phyloP scores from a whole-genome alignment of 1,139 yeast genomes.

The Nakaseomyces bracarensis region DNA sequence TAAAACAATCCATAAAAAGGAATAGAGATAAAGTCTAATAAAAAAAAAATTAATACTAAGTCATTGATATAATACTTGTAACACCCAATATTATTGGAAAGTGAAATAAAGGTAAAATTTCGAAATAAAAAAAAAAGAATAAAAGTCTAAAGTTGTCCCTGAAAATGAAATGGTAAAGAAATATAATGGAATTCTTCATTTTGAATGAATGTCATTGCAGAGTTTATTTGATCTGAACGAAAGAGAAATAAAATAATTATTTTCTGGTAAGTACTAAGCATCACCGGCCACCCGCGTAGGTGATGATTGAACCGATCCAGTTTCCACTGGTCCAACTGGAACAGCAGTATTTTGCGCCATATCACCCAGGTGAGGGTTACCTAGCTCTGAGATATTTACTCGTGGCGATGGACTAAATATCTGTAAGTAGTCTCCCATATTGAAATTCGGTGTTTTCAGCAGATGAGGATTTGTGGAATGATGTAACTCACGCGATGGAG shows the following conservation, averaged over 20 bases:
- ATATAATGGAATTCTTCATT: neutral
- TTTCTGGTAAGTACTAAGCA: neutral
- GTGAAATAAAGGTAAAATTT: neutral
- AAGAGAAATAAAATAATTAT: neutral
- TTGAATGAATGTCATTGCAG: neutral
- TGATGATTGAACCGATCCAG: slow-evolving; percentile 5
- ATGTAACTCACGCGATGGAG: slow-evolving; percentile 25
- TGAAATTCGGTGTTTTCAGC: slow-evolving; percentile 30
- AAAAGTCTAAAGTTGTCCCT: neutral
- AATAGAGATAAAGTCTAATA: neutral
- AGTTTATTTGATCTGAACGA: too few relatives aligned
- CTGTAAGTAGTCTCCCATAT: slow-evolving; percentile 33
- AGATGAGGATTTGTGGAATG: slow-evolving; percentile 13
- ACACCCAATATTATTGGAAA: neutral
- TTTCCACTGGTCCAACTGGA: neutral
- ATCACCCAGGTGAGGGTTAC: neutral
- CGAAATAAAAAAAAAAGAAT: neutral
- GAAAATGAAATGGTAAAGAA: neutral
- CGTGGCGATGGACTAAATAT: slow-evolving; percentile 34
- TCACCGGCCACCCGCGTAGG: slow-evolving; percentile 5
- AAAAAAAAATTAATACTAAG: neutral
- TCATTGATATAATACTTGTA: neutral
- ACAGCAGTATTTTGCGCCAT: neutral
- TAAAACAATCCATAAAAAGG: slow-evolving; percentile 1
- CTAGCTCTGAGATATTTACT: slow-evolving; percentile 9